phyloP scores from a whole-genome alignment of 345 rosid species.

The Cardamine resedifolia region DNA sequence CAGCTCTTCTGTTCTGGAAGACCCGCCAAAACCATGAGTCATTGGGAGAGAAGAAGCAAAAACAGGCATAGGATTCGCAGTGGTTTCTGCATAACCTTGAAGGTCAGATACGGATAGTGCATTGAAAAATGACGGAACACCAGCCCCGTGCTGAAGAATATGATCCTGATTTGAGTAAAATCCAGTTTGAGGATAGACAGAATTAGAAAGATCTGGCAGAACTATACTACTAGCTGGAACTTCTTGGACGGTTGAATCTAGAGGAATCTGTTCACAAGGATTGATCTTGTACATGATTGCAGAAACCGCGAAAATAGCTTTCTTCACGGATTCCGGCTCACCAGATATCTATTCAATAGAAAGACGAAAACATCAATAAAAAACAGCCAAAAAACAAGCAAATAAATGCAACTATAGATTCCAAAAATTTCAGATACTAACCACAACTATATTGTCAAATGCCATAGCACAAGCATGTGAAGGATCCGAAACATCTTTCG shows the following conservation, averaged over 20 bases:
- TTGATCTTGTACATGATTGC: slow-evolving; percentile 79
- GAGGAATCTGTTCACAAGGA: slow-evolving; percentile 84
- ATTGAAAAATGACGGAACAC: slow-evolving; percentile 51
- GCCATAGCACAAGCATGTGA: slow-evolving; percentile 89
- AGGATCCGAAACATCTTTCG: slow-evolving; percentile 79
- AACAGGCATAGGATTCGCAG: slow-evolving; percentile 56
- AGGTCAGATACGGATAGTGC: slow-evolving; percentile 40
- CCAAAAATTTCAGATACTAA: slow-evolving; percentile 34
- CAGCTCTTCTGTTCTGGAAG: slow-evolving; percentile 66
- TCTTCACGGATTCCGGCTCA: slow-evolving; percentile 72
- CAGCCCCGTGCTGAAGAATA: slow-evolving; percentile 50
- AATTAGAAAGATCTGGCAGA: slow-evolving; percentile 66
- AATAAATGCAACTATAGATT: neutral
- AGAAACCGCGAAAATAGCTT: slow-evolving; percentile 79
- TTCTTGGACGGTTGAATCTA: slow-evolving; percentile 65
- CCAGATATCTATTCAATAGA: slow-evolving; percentile 62
- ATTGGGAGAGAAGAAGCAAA: slow-evolving; percentile 72
- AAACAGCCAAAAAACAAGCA: neutral
- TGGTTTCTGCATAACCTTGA: slow-evolving; percentile 65
- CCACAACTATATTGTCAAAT: slow-evolving; percentile 77
- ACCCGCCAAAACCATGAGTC: slow-evolving; percentile 47
- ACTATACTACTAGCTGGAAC: slow-evolving; percentile 68
- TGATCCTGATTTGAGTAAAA: slow-evolving; percentile 67
- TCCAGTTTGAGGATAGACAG: slow-evolving; percentile 61
- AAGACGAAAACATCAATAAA: neutral